Evolutionary conservation across 1,284 basidiomycete species (phyloP).

Genomic region (Fomitopsis palustris): DNA sequence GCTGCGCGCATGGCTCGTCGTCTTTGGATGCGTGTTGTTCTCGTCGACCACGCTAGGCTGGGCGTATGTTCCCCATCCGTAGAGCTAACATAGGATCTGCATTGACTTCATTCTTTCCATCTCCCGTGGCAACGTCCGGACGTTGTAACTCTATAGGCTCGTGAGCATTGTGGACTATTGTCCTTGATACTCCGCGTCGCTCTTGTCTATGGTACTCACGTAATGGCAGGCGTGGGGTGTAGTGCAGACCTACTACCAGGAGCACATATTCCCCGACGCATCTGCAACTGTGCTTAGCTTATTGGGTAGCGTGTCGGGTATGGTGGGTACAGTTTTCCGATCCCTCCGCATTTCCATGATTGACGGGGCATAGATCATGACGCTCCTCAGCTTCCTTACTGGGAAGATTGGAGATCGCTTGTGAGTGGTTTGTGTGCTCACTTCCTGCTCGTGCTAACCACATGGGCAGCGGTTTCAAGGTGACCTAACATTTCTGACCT

Average conservation of each 20-base stretch:
- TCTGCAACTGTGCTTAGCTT: slow-evolving; percentile 19
- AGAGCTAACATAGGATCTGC: not conserved
- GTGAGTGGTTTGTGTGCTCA: slow-evolving; percentile 11
- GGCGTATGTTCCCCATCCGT: slow-evolving; percentile 18
- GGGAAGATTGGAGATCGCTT: slow-evolving; percentile 27
- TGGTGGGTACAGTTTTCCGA: slow-evolving; percentile 14
- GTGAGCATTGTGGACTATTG: slow-evolving; percentile 18
- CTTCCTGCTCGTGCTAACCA: not conserved
- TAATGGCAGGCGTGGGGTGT: slow-evolving; percentile 24
- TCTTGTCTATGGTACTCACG: slow-evolving; percentile 13
- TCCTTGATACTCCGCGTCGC: slow-evolving; percentile 10
- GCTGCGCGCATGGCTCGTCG: slow-evolving; percentile 16
- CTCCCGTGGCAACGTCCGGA: not conserved
- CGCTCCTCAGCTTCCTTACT: slow-evolving; percentile 18
- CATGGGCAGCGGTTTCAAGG: not conserved
- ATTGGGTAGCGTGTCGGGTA: slow-evolving; percentile 21
- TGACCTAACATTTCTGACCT: not conserved
- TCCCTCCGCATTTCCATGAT: too few species aligned
- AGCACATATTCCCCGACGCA: slow-evolving; percentile 18
- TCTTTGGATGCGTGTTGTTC: slow-evolving; percentile 19
- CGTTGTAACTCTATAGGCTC: slow-evolving; percentile 9
- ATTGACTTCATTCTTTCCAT: not conserved
- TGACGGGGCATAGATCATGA: slow-evolving; percentile 17
- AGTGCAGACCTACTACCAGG: slow-evolving; percentile 22
- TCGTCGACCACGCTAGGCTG: slow-evolving; percentile 19